Evolutionary conservation across 805 yeast genomes (phyloP).

Genomic region (Crinitomyces ghanaensis): DNA sequence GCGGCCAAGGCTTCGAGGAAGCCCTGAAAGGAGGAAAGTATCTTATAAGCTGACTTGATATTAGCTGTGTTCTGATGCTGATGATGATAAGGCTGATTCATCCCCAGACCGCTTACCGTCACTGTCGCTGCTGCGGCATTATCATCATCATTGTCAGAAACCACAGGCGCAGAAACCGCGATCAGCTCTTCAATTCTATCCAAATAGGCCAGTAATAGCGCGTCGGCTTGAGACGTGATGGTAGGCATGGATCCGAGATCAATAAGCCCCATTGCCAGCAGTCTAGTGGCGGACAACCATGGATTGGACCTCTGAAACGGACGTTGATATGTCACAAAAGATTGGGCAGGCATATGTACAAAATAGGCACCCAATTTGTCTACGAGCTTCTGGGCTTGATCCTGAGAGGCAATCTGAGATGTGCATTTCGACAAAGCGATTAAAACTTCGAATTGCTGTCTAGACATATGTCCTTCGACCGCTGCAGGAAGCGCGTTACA

Average conservation of each 20-base stretch:
- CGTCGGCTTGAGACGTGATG: slow-evolving; percentile 15
- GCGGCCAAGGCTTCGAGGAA: slow-evolving; percentile 26
- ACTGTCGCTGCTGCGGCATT: too few species aligned
- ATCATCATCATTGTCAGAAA: too few species aligned
- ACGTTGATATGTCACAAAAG: slow-evolving; percentile 25
- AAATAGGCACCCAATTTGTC: slow-evolving; percentile 37
- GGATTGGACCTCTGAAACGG: slow-evolving; percentile 26
- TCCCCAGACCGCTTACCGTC: slow-evolving; percentile 11
- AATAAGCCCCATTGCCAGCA: slow-evolving; percentile 26
- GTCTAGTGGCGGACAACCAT: slow-evolving; percentile 32
- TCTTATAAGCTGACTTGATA: not conserved
- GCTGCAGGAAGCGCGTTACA: too few species aligned
- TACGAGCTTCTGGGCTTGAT: slow-evolving; percentile 34
- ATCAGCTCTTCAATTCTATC: slow-evolving; percentile 18
- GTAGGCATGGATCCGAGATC: slow-evolving; percentile 23
- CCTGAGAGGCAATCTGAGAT: slow-evolving; percentile 23
- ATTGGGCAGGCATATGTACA: slow-evolving; percentile 34
- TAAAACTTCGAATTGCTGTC: slow-evolving; percentile 39
- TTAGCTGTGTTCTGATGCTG: not conserved
- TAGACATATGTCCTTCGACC: too few species aligned
- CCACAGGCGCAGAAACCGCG: too few species aligned
- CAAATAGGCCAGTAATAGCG: slow-evolving; percentile 19
- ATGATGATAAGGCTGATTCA: not conserved
- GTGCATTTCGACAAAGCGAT: slow-evolving; percentile 44
- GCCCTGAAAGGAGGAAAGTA: slow-evolving; percentile 21